Evolutionary conservation across 257 asterid genomes (phyloP), one percentile per base, ranked within the genome.

Genomic region (Gardenia jasminoides): DNA sequence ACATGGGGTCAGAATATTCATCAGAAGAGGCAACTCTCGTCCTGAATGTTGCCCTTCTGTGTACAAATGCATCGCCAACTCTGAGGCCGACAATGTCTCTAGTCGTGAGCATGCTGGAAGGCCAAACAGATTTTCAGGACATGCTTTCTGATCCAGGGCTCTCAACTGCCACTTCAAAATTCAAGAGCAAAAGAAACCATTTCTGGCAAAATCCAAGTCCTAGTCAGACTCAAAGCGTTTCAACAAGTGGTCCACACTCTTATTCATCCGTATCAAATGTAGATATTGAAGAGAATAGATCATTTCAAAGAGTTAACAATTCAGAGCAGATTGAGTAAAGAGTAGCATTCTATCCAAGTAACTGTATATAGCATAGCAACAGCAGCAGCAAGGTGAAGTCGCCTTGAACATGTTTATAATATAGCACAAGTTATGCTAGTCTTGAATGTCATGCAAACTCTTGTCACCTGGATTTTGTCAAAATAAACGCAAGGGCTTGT

Each of bases 61-160:
- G 98, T 83, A 93, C 97, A 5, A 93, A 91, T 58, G 97, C 98
- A 0, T 86, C 97, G 39, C 96, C 98, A 31, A 88, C 97, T 26
- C 87, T 93, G 4, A 85, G 98, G 88, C 99, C 97, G 19, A 88
- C 47, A 47, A 95, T 93, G 98, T 87, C 98, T 64, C 94, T 90
- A 81, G 98, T 91, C 73, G 97, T 95, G 67, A 91, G 97, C 88
- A 95, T 95, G 97, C 93, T 95, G 5, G 97, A 95, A 80, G 99
- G 99, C 17, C 89, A 88, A 75, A 93, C 97, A 1, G 92, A 82
- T 6, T 84, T 50, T 50, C 86, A 82, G 64, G 93, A 90, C 82
- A 59, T 94, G 46, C 93, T 93, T 47, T 92, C 97, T 67, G 98
- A 91, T 82, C 92, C 97, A 1, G 91, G 96, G 67, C 83, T 88